These are phyloP conservation scores for Phalaenopsis equestris DNA, from an alignment of 106 monocot genomes.

Conservation along the genomic window DNA sequence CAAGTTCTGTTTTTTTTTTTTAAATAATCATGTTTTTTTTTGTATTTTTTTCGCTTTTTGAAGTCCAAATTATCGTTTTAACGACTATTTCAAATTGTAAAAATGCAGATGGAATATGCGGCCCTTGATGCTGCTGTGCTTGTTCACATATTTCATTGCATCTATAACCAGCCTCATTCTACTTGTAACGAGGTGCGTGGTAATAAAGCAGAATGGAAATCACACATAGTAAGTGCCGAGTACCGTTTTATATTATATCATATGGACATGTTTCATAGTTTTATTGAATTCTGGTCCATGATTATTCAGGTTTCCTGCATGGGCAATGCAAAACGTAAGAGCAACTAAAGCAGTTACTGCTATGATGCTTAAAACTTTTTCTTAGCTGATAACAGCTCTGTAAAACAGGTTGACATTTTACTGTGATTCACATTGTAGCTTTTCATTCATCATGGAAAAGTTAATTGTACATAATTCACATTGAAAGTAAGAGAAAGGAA, in stretches of 20 bases:
- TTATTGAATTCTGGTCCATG: not conserved
- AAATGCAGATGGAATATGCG: slow-evolving; percentile 85
- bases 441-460: too few species aligned
- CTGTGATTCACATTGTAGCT: too few species aligned
- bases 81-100: not conserved
- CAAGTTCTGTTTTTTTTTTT: not conserved
- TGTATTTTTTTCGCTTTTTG: not conserved
- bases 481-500: too few species aligned
- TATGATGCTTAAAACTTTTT: not conserved
- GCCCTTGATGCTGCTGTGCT: slow-evolving; percentile 95
- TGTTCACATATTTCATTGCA: slow-evolving; percentile 74
- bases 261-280: not conserved
- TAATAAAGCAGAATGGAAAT: slow-evolving; percentile 71
- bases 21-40: not conserved
- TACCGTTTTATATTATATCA: not conserved
- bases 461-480: too few species aligned
- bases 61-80: not conserved
- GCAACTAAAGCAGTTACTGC: not conserved
- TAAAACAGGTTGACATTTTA: too few species aligned
- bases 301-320: slow-evolving; percentile 42
- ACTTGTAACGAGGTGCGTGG: slow-evolving; percentile 15
- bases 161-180: slow-evolving; percentile 31
- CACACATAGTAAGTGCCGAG: slow-evolving; percentile 63
- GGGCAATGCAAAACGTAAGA: slow-evolving; percentile 21
- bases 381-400: not conserved